A percentile compares a stretch with the other conserved stretches of the same genome.
Evolutionary conservation across 2,329 filamentous ascomycete genomes (phyloP).

Genomic region (Huntiella savannae): DNA sequence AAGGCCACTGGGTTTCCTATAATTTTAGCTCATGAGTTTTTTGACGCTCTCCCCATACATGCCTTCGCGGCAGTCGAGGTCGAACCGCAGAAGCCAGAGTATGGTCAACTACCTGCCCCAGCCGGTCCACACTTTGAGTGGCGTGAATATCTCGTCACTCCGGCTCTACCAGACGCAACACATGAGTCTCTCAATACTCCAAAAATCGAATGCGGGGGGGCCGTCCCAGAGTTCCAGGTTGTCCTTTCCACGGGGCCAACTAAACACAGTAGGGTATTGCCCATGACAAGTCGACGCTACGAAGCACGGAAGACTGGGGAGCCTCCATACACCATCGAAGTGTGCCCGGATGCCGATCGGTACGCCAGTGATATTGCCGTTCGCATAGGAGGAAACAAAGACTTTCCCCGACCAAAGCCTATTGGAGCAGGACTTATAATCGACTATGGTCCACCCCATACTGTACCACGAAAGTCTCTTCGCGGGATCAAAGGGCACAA

Average conservation of each 20-base stretch:
- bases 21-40: slow-evolving; percentile 95
- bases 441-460: slow-evolving; percentile 63
- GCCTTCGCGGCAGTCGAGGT: slow-evolving; percentile 60
- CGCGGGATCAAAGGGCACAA: slow-evolving; percentile 69
- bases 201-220: slow-evolving; percentile 28
- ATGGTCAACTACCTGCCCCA: slow-evolving; percentile 14
- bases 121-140: slow-evolving; percentile 32
- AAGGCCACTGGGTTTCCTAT: slow-evolving; percentile 51
- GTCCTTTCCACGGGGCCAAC: slow-evolving; percentile 57
- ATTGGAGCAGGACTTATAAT: slow-evolving; percentile 84
- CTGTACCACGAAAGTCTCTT: slow-evolving; percentile 74
- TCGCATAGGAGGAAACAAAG: slow-evolving; percentile 54
- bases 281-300: slow-evolving; percentile 65
- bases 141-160: slow-evolving; percentile 65
- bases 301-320: slow-evolving; percentile 43
- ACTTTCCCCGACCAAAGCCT: slow-evolving; percentile 37
- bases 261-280: slow-evolving; percentile 68
- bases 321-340: slow-evolving; percentile 58
- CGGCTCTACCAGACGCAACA: slow-evolving; percentile 36
- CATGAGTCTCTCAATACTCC: slow-evolving; percentile 35
- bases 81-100: neutral
- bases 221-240: slow-evolving; percentile 69
- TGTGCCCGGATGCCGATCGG: slow-evolving; percentile 71
- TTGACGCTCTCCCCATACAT: slow-evolving; percentile 92
- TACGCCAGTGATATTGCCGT: slow-evolving; percentile 66